phyloP scores from a whole-genome alignment of 208 protist genomes.

The Trypanosoma brucei region DNA sequence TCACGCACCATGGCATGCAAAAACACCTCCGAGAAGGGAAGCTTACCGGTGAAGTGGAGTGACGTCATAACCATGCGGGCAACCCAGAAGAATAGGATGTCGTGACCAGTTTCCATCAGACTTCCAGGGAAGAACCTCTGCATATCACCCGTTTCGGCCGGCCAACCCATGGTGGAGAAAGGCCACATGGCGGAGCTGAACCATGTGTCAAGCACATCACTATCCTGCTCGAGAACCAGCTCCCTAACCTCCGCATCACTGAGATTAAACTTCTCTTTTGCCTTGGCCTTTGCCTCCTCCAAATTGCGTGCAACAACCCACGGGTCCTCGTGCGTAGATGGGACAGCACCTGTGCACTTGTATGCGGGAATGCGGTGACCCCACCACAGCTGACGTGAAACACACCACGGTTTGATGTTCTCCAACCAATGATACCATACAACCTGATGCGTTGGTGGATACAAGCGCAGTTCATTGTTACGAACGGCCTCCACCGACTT shows the following conservation, averaged over 20 bases:
- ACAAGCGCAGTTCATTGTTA: conserved; percentile 92
- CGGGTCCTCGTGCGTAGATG: conserved; percentile 38
- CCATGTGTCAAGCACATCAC: conserved; percentile 99
- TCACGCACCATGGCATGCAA: conserved; percentile 99
- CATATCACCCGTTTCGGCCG: conserved; percentile 88
- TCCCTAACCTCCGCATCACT: conserved; percentile 49
- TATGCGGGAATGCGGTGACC: conserved; percentile 99
- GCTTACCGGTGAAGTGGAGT: conserved; percentile 91
- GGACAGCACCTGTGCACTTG: conserved; percentile 56
- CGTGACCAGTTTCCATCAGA: conserved; percentile 98
- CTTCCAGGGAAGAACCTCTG: conserved; percentile 95
- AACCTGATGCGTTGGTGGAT: conserved; percentile 87
- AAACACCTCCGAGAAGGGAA: conserved; percentile 97
- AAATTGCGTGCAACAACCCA: conserved; percentile 93
- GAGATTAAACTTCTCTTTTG: conserved; percentile 76
- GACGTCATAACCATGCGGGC: conserved; percentile 99
- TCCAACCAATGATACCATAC: conserved; percentile 97
- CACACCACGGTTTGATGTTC: conserved; percentile 96
- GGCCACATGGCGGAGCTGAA: conserved; percentile 99
- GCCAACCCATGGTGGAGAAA: conserved; percentile 97
- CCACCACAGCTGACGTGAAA: conserved; percentile 99
- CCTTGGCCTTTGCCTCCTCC: conserved; percentile 94
- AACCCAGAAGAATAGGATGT: conserved; percentile 99
- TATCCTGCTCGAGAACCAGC: conserved; percentile 93
- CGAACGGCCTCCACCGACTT: conserved; percentile 79